phyloP scores from a whole-genome alignment of 805 yeast genomes.

The Metschnikowia aberdeeniae region DNA sequence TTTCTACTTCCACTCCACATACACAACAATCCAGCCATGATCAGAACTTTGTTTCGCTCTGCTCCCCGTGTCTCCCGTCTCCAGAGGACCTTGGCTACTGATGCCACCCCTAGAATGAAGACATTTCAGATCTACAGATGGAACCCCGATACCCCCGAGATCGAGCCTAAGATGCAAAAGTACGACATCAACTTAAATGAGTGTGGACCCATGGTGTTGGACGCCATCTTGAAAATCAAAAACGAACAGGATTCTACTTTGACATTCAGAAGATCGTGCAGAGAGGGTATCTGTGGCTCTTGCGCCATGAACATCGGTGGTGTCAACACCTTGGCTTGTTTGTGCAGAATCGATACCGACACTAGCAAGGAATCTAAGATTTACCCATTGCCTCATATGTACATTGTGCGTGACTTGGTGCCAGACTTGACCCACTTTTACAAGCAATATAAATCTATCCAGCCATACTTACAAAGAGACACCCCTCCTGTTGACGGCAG shows the following conservation, averaged over 20 bases:
- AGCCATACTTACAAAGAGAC: conserved; percentile 90
- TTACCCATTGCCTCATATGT: conserved; percentile 98
- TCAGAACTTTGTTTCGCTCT: conserved; percentile 15
- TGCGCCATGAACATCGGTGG: conserved; percentile 99
- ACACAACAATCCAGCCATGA: conserved; percentile 9
- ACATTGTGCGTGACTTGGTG: conserved; percentile 92
- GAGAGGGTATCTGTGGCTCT: conserved; percentile 99
- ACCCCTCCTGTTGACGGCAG: conserved; percentile 81
- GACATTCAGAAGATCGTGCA: conserved; percentile 96
- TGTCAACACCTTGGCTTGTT: conserved; percentile 92
- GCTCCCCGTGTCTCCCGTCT: conserved; percentile 12
- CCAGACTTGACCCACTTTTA: conserved; percentile 97
- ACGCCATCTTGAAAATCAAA: conserved; percentile 90
- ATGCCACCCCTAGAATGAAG: conserved; percentile 58
- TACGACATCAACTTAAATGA: conserved; percentile 82
- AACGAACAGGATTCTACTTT: conserved; percentile 95
- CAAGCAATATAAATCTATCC: conserved; percentile 96
- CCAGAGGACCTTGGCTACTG: conserved; percentile 29
- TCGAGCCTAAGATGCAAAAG: conserved; percentile 80
- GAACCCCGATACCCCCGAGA: conserved; percentile 95
- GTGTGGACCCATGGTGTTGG: conserved; percentile 98
- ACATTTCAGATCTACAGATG: conserved; percentile 93
- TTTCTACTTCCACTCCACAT: not conserved
- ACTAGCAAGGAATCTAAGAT: conserved; percentile 72
- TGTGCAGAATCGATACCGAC: conserved; percentile 88